Percentiles rank a stretch among this genome's conserved stretches.
phyloP scores from a whole-genome alignment of 208 protist species.

The Acanthamoeba rhysodes region DNA sequence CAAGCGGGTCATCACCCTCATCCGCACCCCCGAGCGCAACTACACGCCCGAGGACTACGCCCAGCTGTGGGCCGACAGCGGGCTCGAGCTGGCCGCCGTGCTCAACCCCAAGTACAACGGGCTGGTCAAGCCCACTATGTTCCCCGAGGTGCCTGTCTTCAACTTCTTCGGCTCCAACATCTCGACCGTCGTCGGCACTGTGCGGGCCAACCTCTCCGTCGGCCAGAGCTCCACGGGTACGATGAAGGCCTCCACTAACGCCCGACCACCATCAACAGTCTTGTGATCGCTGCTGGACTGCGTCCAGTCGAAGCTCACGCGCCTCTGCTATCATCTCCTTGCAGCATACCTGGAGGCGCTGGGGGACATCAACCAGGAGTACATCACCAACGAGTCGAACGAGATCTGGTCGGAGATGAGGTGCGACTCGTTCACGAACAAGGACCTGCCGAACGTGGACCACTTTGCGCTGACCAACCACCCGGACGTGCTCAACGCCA shows the following conservation, averaged over 20 bases:
- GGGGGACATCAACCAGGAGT: background rate
- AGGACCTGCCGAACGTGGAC: background rate
- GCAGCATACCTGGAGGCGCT: background rate
- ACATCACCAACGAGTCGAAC: background rate
- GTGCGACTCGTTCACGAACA: background rate
- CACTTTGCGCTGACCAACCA: background rate
- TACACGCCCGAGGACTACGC: background rate
- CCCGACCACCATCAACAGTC: too few relatives aligned
- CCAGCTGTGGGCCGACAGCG: background rate
- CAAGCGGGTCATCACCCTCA: background rate
- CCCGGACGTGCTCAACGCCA: background rate
- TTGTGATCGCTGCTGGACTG: too few relatives aligned
- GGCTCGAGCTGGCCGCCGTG: background rate
- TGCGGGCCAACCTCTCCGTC: background rate
- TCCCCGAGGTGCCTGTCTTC: background rate
- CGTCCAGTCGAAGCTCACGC: too few relatives aligned
- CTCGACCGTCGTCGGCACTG: background rate
- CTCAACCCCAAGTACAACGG: slow-evolving; percentile 15
- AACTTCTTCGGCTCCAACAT: slow-evolving; percentile 19
- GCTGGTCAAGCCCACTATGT: background rate
- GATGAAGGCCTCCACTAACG: too few relatives aligned
- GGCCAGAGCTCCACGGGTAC: background rate
- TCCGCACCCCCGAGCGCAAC: background rate
- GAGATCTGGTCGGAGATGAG: background rate
- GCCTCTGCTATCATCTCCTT: background rate